Evolutionary conservation across 441 rosid genomes (phyloP), one percentile per base, ranked within the genome.

Genomic region (Corymbia citriodora): DNA sequence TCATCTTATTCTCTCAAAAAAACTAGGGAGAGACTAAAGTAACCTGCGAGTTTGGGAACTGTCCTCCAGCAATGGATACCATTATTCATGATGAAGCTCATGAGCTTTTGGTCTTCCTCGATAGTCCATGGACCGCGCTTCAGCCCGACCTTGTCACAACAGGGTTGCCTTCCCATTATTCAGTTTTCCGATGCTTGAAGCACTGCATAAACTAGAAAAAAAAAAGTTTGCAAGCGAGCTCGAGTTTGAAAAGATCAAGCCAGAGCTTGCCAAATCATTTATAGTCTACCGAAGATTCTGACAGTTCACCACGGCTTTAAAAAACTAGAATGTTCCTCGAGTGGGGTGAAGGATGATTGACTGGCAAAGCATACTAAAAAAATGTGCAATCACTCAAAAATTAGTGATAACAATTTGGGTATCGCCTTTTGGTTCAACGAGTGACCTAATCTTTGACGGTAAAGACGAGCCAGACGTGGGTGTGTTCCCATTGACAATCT

Each of bases 71-170:
- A 98, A 59, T 96, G 99, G 85, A 98, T 98, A 79, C 99, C 99
- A 91, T 97, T 97, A 89, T 92, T 94, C 90, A 96, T 95, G 90
- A 98, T 96, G 91, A 98, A 98, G 91, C 90, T 95, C 91, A 94
- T 92, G 61, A 98, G 99, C 93, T 95, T 97, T 54, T 94, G 98
- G 92, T 98, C 99, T 94, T 98, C 99, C 91, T 98, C 99, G 50
- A 96, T 93, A 6, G 99, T 96, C 99, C 99, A 98, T 29, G 99
- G 99, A 91, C 99, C 99, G 88, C 99, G 93, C 94, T 96, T 97
- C 89, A 98, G 88, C 88, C 99, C 99, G 83, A 96, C 93, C 93
- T 96, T 98, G 33, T 98, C 99, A 91, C 99, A 98, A 50, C 99
- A 98, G 90, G 99, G 99, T 91, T 95, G 95, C 87, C 99, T 94